Base-by-base conservation (phyloP, 2,329 filamentous ascomycete species). In the Botrytis porri region DNA sequence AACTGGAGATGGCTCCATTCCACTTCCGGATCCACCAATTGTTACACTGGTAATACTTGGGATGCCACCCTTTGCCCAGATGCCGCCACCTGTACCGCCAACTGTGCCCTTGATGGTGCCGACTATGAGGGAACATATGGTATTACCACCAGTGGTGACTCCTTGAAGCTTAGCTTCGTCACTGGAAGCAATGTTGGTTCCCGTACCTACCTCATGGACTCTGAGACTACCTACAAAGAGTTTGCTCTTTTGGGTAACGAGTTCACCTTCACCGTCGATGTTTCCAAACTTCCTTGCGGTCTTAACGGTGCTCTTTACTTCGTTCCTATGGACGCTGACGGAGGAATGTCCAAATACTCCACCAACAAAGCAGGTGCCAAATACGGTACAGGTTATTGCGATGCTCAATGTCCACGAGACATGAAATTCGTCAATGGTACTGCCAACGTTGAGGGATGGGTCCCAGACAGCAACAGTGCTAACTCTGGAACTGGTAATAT, bases 251-350 rank as follows among this genome's bases (percentile, higher is more conserved):
- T 88, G 77, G 83, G 87, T 74, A 81, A 87, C 75, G 89, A 89
- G 78, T 63, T 75, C 32, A 41, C 43, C 32, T 92, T 93, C 75
- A 90, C 92, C 73, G 90, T 92, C 59, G 90, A 93, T 79, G 86
- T 91, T 64, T 91, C 89, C 45, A 86, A 86, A 76, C 84, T 92
- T 29, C 86, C 87, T 73, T 93, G 91, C 79, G 91, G 91, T 75
- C 83, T 93, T 74, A 93, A 93, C 82, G 91, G 90, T 72, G 91
- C 91, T 67, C 83, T 93, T 59, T 93, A 93, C 83, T 85, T 92
- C 60, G 84, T 87, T 29, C 83, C 87, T 79, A 92, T 92, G 89
- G 85, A 87, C 29, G 82, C 84, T 4, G 86, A 89, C 75, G 91
- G 91, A 76, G 90, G 88, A 54, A 75, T 84, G 75, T 78, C 81